Percentiles rank a stretch among this genome's conserved stretches.
These are phyloP conservation scores for Chlorella variabilis DNA, from an alignment of 163 green algal species.

Conservation along the genomic window DNA sequence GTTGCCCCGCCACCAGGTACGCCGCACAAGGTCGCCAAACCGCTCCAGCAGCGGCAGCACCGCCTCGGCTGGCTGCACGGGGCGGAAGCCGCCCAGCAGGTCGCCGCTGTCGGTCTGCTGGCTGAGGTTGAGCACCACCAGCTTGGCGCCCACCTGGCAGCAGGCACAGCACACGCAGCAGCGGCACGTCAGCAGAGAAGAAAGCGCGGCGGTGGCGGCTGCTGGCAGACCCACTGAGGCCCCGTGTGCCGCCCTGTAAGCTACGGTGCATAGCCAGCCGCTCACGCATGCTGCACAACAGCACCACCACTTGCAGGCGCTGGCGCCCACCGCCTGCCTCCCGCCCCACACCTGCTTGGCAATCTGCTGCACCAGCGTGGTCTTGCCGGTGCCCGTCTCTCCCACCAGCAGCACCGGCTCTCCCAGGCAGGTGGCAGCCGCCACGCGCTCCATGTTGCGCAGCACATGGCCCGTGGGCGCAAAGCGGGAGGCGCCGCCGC, in stretches of 20 bases:
- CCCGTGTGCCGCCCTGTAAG: too few relatives aligned
- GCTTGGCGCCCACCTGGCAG: slow-evolving; percentile 59
- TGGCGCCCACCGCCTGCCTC: too few relatives aligned
- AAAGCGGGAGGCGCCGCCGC: slow-evolving; percentile 63
- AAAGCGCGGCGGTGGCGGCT: too few relatives aligned
- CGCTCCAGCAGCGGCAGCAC: slow-evolving; percentile 81
- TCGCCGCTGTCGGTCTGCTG: slow-evolving; percentile 97
- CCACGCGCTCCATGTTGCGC: slow-evolving; percentile 90
- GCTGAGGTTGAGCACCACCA: slow-evolving; percentile 97
- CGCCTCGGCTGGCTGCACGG: slow-evolving; percentile 80
- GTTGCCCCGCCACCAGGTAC: slow-evolving; percentile 72
- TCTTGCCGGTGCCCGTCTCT: slow-evolving; percentile 98
- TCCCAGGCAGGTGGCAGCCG: slow-evolving; percentile 60
- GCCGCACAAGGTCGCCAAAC: slow-evolving; percentile 83
- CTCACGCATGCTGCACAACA: too few relatives aligned
- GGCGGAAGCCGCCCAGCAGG: slow-evolving; percentile 96
- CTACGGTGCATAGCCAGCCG: background rate
- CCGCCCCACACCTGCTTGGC: slow-evolving; percentile 66
- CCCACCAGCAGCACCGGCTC: slow-evolving; percentile 97
- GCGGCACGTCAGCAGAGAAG: too few relatives aligned
- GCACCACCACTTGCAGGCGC: too few relatives aligned
- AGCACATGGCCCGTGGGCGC: slow-evolving; percentile 83
- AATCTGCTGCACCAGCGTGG: slow-evolving; percentile 88
- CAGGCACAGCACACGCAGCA: background rate
- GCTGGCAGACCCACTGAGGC: too few relatives aligned